Conservation (phyloP, 202 grass and related monocot genomes). For the Digitaria exilis region DNA sequence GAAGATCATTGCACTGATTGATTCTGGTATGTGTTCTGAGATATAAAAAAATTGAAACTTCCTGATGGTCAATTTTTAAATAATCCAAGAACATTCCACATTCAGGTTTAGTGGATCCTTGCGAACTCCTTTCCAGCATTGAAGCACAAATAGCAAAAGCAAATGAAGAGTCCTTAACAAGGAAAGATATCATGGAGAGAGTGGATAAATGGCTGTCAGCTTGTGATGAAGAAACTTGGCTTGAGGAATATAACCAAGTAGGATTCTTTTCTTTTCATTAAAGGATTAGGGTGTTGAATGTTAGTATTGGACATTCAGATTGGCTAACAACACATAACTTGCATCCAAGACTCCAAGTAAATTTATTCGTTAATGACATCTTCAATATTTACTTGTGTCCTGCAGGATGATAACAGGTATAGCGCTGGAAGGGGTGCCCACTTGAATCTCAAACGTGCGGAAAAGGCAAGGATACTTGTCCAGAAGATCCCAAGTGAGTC, state of each 20-base stretch:
- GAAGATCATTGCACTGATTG: slow-evolving; percentile 70
- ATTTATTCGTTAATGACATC: slow-evolving; percentile 9
- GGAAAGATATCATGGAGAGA: slow-evolving; percentile 88
- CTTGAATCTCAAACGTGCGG: slow-evolving; percentile 90
- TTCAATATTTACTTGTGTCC: slow-evolving; percentile 18
- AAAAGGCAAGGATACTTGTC: slow-evolving; percentile 75
- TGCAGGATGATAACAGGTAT: slow-evolving; percentile 88
- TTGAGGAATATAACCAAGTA: slow-evolving; percentile 91
- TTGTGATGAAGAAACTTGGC: slow-evolving; percentile 96
- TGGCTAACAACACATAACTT: slow-evolving; percentile 20
- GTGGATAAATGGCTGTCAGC: slow-evolving; percentile 83
- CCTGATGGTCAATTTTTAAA: slow-evolving; percentile 32
- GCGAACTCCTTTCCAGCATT: slow-evolving; percentile 79
- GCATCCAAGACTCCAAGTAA: not conserved
- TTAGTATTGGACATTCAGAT: slow-evolving; percentile 26
- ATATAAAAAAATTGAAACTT: slow-evolving; percentile 10
- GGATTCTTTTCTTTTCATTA: slow-evolving; percentile 28
- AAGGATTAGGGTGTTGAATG: slow-evolving; percentile 24
- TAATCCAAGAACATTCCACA: slow-evolving; percentile 23
- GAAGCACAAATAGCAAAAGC: slow-evolving; percentile 81
- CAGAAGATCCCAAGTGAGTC: slow-evolving; percentile 90
- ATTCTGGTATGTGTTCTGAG: slow-evolving; percentile 69
- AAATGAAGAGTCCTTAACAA: slow-evolving; percentile 67
- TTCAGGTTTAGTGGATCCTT: slow-evolving; percentile 89
- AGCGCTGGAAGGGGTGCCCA: slow-evolving; percentile 84